Evolutionary conservation across 1,284 basidiomycete genomes (phyloP).

Genomic region (Leccinum solheimii): DNA sequence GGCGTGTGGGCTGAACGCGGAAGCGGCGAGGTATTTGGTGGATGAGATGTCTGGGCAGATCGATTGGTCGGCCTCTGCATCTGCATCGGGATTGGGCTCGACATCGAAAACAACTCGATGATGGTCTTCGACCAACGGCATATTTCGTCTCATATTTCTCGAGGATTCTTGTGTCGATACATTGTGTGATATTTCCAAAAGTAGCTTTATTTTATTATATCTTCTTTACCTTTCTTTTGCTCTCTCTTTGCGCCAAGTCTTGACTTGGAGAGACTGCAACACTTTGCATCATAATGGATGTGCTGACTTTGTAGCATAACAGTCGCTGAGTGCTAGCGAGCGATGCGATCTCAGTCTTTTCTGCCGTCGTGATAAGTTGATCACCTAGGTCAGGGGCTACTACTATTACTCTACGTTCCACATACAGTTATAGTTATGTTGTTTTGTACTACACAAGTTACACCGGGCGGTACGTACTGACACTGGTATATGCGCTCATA

Average conservation of each 20-base stretch:
- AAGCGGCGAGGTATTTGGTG: constrained; percentile 21
- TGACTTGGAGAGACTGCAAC: not conserved
- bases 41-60: constrained; percentile 32
- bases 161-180: not conserved
- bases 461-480: too few species aligned
- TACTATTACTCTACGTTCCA: too few species aligned
- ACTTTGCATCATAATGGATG: not conserved
- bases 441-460: too few species aligned
- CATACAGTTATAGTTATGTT: too few species aligned
- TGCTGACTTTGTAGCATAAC: too few species aligned
- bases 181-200: not conserved
- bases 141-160: not conserved
- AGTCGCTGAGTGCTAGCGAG: not conserved
- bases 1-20: constrained; percentile 23
- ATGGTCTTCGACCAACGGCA: not conserved
- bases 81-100: not conserved
- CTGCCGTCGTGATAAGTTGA: not conserved
- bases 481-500: too few species aligned
- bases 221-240: not conserved
- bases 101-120: constrained; percentile 9
- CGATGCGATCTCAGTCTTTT: not conserved
- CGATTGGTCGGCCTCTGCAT: constrained; percentile 19
- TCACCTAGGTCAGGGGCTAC: too few species aligned
- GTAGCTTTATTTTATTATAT: constrained; percentile 5
- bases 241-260: not conserved